Percentiles rank a stretch among this genome's conserved stretches.
Evolutionary conservation across 2,329 filamentous ascomycete genomes (phyloP).

Genomic region (Coniochaeta sp.): DNA sequence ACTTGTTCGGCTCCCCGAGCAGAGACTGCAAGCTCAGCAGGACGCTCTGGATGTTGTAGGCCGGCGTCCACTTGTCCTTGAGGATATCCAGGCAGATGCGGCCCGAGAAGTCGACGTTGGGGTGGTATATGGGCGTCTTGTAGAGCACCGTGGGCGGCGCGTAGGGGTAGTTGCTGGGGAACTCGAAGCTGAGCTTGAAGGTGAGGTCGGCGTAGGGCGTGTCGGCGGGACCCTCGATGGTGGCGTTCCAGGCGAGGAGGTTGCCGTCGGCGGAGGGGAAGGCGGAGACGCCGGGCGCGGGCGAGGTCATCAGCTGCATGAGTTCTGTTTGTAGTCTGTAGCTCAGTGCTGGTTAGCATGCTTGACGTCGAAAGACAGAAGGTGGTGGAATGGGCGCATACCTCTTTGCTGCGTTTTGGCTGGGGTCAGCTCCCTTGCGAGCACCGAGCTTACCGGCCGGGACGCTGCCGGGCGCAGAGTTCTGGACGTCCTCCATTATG

Average conservation of each 20-base stretch:
- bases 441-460: conserved; percentile 57
- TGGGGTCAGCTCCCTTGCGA: conserved; percentile 53
- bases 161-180: conserved; percentile 91
- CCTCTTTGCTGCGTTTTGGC: conserved; percentile 72
- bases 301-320: conserved; percentile 96
- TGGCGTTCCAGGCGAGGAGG: conserved; percentile 87
- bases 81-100: conserved; percentile 96
- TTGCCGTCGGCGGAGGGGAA: conserved; percentile 89
- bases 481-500: conserved; percentile 57
- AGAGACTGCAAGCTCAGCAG: conserved; percentile 90
- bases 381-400: conserved; percentile 25
- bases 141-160: conserved; percentile 85
- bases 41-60: conserved; percentile 93
- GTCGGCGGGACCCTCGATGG: conserved; percentile 82
- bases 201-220: conserved; percentile 85
- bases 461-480: conserved; percentile 55
- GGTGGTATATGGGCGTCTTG: conserved; percentile 98
- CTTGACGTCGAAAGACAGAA: neutral
- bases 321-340: conserved; percentile 93
- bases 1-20: conserved; percentile 98
- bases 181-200: conserved; percentile 88
- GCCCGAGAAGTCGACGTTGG: conserved; percentile 95
- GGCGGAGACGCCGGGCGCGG: conserved; percentile 87
- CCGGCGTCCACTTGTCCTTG: conserved; percentile 98
- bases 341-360: neutral